These are phyloP conservation scores for Leccinum variicolor DNA, from an alignment of 768 basidiomycete species.

Conservation along the genomic window DNA sequence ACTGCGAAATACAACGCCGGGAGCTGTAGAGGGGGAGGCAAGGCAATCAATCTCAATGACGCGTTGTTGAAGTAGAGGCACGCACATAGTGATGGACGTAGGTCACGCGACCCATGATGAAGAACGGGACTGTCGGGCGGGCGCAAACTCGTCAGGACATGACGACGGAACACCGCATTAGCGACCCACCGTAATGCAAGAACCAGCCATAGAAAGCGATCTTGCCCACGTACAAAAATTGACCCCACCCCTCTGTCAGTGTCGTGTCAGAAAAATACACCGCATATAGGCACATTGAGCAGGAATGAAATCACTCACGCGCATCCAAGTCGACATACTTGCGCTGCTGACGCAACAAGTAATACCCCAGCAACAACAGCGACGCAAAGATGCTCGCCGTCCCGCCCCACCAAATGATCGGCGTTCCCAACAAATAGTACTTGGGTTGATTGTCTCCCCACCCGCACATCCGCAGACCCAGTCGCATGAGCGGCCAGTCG, in stretches of 20 bases:
- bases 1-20: conserved; percentile 98
- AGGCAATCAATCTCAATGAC: not conserved
- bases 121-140: conserved; percentile 72
- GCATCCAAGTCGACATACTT: conserved; percentile 91
- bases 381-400: conserved; percentile 60
- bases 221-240: conserved; percentile 90
- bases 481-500: conserved; percentile 90
- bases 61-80: conserved; percentile 7
- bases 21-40: conserved; percentile 45
- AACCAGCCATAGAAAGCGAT: conserved; percentile 90
- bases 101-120: conserved; percentile 97
- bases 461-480: conserved; percentile 95
- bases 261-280: not conserved
- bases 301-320: conserved; percentile 44
- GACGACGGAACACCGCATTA: not conserved
- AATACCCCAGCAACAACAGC: conserved; percentile 53
- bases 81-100: conserved; percentile 95
- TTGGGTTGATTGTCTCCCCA: conserved; percentile 88
- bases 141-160: not conserved
- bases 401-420: conserved; percentile 88
- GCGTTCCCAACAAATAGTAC: conserved; percentile 93
- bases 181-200: conserved; percentile 76
- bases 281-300: not conserved
- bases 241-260: conserved; percentile 80
- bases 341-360: conserved; percentile 80